These are phyloP conservation scores for Lentithecium fluviatile DNA, from an alignment of 495 filamentous ascomycete species.

Conservation along the genomic window DNA sequence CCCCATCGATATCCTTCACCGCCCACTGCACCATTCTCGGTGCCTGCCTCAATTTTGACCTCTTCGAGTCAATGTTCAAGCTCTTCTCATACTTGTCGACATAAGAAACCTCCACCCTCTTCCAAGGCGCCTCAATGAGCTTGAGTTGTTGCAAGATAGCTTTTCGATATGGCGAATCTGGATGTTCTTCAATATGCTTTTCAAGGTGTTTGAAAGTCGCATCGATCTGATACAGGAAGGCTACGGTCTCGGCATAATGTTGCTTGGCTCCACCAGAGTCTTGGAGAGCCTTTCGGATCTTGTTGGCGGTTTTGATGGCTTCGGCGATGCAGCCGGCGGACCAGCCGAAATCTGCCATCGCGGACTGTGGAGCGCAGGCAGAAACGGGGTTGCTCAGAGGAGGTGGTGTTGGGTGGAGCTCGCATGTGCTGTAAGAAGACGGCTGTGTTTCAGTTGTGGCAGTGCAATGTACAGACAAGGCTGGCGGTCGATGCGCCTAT, in stretches of 20 bases:
- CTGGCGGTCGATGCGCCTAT: too few species aligned
- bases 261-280: background rate
- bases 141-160: constrained; percentile 3
- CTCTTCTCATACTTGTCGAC: constrained; percentile 4
- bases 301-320: constrained; percentile 3
- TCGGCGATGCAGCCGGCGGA: constrained; percentile 5
- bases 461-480: too few species aligned
- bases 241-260: background rate
- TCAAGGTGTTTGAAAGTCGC: constrained; percentile 2
- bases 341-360: constrained; percentile 4
- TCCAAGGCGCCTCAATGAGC: constrained; percentile 2
- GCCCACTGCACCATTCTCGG: constrained; percentile 2
- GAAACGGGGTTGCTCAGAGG: background rate
- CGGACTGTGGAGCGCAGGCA: background rate
- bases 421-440: too few species aligned
- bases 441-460: too few species aligned
- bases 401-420: too few species aligned
- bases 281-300: constrained; percentile 5
- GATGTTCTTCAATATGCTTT: background rate
- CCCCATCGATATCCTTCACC: background rate
- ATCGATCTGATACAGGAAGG: background rate
- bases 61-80: background rate
- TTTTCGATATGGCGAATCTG: background rate
- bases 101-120: background rate
- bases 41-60: constrained; percentile 1